Percentiles rank a stretch among this genome's conserved stretches.
Evolutionary conservation across 805 yeast genomes (phyloP).

Genomic region (Ogataea nakhonphanomensis): DNA sequence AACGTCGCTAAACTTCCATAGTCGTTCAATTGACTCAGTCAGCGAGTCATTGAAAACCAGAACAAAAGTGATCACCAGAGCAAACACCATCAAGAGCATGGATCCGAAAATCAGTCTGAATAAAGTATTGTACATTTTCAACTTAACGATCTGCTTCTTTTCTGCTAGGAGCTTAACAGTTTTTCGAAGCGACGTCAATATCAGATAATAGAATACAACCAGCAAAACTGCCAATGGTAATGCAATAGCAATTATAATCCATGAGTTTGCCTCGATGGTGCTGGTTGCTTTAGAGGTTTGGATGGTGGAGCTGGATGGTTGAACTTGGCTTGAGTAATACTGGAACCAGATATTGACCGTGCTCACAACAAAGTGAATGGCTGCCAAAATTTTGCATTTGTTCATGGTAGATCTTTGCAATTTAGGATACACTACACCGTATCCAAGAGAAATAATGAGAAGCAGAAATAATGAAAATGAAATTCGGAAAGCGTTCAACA

Average conservation of each 20-base stretch:
- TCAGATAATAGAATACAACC: slow-evolving; percentile 69
- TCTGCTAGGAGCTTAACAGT: slow-evolving; percentile 73
- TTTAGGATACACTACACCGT: slow-evolving; percentile 89
- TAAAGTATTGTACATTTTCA: slow-evolving; percentile 77
- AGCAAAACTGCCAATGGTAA: slow-evolving; percentile 72
- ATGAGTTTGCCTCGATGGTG: slow-evolving; percentile 46
- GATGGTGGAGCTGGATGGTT: slow-evolving; percentile 32
- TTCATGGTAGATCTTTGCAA: slow-evolving; percentile 73
- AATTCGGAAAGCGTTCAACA: slow-evolving; percentile 75
- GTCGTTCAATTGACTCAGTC: slow-evolving; percentile 73
- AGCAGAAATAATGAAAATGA: slow-evolving; percentile 87
- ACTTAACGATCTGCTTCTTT: slow-evolving; percentile 89
- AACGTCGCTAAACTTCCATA: slow-evolving; percentile 91
- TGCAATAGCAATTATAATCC: slow-evolving; percentile 49
- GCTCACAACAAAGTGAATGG: slow-evolving; percentile 52
- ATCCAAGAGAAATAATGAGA: slow-evolving; percentile 83
- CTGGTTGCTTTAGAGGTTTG: slow-evolving; percentile 42
- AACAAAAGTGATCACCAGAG: slow-evolving; percentile 67
- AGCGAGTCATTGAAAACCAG: slow-evolving; percentile 70
- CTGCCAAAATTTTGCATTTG: slow-evolving; percentile 59
- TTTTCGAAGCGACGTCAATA: slow-evolving; percentile 65
- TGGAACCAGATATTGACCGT: slow-evolving; percentile 51
- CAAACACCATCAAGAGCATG: slow-evolving; percentile 63
- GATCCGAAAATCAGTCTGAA: slow-evolving; percentile 74
- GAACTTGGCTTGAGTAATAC: slow-evolving; percentile 32